Percentiles rank a stretch among this genome's conserved stretches.
These are phyloP conservation scores for Ailanthus altissimus DNA, from an alignment of 345 rosid species.

Conservation along the genomic window DNA sequence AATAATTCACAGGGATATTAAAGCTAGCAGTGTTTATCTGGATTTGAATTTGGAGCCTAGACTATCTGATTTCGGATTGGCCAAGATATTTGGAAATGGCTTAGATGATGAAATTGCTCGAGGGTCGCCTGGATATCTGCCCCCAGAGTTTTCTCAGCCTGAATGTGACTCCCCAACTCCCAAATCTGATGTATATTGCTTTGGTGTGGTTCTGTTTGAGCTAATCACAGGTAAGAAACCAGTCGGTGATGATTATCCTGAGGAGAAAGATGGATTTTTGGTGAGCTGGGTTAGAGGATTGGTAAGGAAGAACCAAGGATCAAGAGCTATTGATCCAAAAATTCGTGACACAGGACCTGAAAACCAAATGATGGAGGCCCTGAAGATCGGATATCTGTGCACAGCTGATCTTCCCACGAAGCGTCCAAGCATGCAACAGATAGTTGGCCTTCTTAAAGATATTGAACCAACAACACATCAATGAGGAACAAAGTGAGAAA, in stretches of 20 bases:
- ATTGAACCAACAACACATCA: constrained; percentile 58
- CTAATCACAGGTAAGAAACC: constrained; percentile 80
- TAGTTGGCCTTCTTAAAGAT: constrained; percentile 95
- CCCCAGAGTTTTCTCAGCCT: constrained; percentile 73
- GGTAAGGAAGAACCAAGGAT: constrained; percentile 61
- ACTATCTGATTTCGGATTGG: constrained; percentile 84
- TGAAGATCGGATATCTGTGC: constrained; percentile 92
- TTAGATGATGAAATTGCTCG: constrained; percentile 65
- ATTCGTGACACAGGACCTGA: constrained; percentile 63
- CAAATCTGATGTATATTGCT: constrained; percentile 89
- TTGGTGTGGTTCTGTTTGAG: constrained; percentile 83
- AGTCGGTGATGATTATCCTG: constrained; percentile 67
- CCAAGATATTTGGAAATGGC: constrained; percentile 78
- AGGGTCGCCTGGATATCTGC: constrained; percentile 77
- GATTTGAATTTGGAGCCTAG: constrained; percentile 83
- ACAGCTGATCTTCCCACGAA: constrained; percentile 83
- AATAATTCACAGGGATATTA: constrained; percentile 80
- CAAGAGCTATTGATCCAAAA: constrained; percentile 72
- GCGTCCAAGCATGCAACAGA: constrained; percentile 95
- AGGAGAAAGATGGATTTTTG: constrained; percentile 51
- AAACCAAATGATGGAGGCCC: constrained; percentile 74
- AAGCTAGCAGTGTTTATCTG: constrained; percentile 87
- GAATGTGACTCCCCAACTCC: constrained; percentile 64
- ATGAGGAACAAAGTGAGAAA: constrained; percentile 32
- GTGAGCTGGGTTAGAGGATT: constrained; percentile 79